phyloP scores from a whole-genome alignment of 306 rosid species.

The Castanea mollissima region DNA sequence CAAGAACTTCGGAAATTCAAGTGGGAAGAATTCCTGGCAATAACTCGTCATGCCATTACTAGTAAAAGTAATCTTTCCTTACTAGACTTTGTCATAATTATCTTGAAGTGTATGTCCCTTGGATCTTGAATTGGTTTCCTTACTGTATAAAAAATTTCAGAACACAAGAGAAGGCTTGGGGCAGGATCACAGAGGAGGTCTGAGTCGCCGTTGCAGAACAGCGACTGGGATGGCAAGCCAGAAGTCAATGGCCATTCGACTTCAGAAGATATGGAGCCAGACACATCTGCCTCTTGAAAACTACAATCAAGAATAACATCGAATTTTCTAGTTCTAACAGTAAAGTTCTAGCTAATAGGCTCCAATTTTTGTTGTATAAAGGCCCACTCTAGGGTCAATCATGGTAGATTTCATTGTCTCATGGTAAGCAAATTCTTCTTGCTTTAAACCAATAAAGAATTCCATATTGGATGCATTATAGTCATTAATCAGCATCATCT shows the following conservation, averaged over 20 bases:
- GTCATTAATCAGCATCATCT: not conserved
- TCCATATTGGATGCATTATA: conserved; percentile 1
- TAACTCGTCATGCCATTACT: conserved; percentile 76
- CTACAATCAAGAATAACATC: conserved; percentile 45
- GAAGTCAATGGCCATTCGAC: too few relatives aligned
- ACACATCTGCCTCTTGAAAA: conserved; percentile 47
- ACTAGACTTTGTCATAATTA: not conserved
- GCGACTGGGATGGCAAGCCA: conserved; percentile 27
- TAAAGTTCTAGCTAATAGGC: conserved; percentile 37
- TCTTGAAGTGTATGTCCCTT: not conserved
- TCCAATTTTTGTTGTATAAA: conserved; percentile 43
- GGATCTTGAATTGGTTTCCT: conserved; percentile 19
- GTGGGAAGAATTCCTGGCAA: conserved; percentile 88
- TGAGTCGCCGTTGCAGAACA: conserved; percentile 35
- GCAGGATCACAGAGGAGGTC: conserved; percentile 31
- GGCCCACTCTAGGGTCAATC: conserved; percentile 32
- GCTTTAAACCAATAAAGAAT: conserved; percentile 34
- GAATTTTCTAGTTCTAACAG: conserved; percentile 30
- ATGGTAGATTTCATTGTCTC: conserved; percentile 30
- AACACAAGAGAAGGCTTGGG: conserved; percentile 59
- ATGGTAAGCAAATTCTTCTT: conserved; percentile 25
- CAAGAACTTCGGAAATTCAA: conserved; percentile 60
- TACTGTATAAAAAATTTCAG: conserved; percentile 26
- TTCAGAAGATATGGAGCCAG: conserved; percentile 43
- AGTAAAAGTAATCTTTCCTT: conserved; percentile 59